Evolutionary conservation across 805 yeast genomes (phyloP), one percentile per base, ranked within the genome.

Genomic region (Cyberlindnera japonica): DNA sequence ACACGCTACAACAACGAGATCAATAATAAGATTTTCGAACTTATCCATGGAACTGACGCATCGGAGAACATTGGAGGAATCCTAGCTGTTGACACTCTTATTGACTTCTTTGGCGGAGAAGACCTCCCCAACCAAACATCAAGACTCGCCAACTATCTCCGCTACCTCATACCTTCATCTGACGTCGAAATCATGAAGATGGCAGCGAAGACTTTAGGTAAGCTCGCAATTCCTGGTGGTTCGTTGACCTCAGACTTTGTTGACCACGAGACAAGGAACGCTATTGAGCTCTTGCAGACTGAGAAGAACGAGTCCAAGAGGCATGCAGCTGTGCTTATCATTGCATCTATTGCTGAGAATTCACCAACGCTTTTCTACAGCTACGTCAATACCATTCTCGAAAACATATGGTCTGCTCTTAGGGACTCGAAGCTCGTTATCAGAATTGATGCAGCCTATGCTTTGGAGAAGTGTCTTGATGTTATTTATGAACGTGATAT

Each of bases 211-310:
- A 87, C 96, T 0, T 69, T 93, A 48, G 99, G 98, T 11, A 83
- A 83, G 54, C 69, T 91, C 49, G 95, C 97, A 0, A 77, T 81
- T 6, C 91, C 95, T 0, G 95, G 95, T 20, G 93, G 95, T 1
- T 79, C 95, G 2, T 64, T 89, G 39, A 87, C 96, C 0, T 89
- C 95, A 1, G 96, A 89, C 37, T 83, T 91, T 59, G 96, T 93
- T 20, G 97, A 91, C 47, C 84, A 79, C 53, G 96, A 91, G 60
- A 93, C 93, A 8, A 86, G 83, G 55, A 73, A 85, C 35, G 87
- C 96, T 28, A 71, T 91, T 37, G 99, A 93, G 61, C 83, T 96
- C 91, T 72, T 91, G 18, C 85, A 87, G 24, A 73, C 83, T n/a
- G 95, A 89, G 47, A 81, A 87, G 49, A 88, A 83, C 54, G 96